Percentiles rank a stretch among this genome's conserved stretches.
phyloP scores from a whole-genome alignment of 202 grass and related monocot genomes.

The Brachypodium distachyon region DNA sequence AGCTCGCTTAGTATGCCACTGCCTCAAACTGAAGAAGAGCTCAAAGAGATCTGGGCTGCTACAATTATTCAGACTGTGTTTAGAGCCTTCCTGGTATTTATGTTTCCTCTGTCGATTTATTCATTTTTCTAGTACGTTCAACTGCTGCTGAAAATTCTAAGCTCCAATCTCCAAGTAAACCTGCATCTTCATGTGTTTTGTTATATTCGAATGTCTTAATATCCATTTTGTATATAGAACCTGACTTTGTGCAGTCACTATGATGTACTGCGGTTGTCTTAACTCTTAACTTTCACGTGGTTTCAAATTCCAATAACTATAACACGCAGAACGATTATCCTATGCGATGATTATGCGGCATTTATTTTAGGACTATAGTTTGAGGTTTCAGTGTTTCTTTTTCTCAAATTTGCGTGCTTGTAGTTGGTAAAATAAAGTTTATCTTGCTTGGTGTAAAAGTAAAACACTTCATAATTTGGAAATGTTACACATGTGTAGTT shows the following conservation, averaged over 20 bases:
- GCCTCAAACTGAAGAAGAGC: slow-evolving; percentile 39
- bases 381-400: too few relatives aligned
- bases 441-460: neutral
- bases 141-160: neutral
- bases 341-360: neutral
- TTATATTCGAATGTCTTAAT: neutral
- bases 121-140: neutral
- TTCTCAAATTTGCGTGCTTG: too few relatives aligned
- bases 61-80: slow-evolving; percentile 85
- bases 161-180: neutral
- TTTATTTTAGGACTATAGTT: too few relatives aligned
- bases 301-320: neutral
- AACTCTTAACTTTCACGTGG: neutral
- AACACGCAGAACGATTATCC: neutral
- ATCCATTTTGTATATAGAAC: neutral
- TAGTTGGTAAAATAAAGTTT: neutral
- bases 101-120: neutral
- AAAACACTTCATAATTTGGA: neutral
- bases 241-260: neutral
- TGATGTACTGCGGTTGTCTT: neutral
- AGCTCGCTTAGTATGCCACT: slow-evolving; percentile 14
- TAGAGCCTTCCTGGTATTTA: slow-evolving; percentile 83
- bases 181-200: neutral
- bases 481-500: neutral
- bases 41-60: slow-evolving; percentile 62